Conservation (phyloP, 1,139 yeast species). For the Taphrina betulina region DNA sequence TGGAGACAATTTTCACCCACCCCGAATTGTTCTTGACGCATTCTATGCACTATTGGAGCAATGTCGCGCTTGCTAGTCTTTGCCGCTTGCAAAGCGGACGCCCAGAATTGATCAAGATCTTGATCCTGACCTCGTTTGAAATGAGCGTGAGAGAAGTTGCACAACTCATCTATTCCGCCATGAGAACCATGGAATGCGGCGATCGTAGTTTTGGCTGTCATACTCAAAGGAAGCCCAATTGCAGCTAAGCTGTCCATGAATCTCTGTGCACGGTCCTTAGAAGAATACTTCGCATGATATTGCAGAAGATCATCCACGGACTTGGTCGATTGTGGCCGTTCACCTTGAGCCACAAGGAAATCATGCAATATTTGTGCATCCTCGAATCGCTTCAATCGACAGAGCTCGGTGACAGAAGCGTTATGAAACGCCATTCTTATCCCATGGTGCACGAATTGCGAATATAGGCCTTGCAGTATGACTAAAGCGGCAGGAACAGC, state of each 20-base stretch:
- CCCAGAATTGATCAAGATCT: constrained; percentile 13
- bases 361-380: neutral
- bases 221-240: neutral
- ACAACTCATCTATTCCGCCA: too few relatives aligned
- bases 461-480: neutral
- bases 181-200: neutral
- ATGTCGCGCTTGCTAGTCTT: too few relatives aligned
- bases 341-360: neutral
- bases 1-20: constrained; percentile 9
- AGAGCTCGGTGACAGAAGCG: neutral
- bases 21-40: neutral
- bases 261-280: neutral
- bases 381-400: neutral
- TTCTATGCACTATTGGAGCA: neutral
- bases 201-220: neutral
- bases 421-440: too few relatives aligned
- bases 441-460: neutral
- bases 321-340: neutral
- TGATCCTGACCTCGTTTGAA: neutral
- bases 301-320: neutral
- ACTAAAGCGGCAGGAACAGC: neutral
- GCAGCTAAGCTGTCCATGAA: neutral
- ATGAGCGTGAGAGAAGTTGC: too few relatives aligned
- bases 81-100: constrained; percentile 3
- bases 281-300: neutral